Base-by-base conservation (phyloP, 192 early-diverging fungal species). In the Thamnidium elegans region DNA sequence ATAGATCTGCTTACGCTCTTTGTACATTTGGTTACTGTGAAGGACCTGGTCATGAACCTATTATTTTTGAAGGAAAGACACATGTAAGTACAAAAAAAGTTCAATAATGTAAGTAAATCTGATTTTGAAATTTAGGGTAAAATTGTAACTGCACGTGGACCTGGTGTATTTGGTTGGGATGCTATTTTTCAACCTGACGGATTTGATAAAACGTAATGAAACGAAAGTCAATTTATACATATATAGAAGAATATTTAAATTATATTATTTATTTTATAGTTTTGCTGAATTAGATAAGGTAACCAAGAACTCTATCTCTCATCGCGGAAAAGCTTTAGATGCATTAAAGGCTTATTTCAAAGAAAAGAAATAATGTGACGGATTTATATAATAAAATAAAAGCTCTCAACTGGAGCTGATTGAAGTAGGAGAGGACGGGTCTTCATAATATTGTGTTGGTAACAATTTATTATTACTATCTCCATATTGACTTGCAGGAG, bases 131-230 rank as follows among this genome's bases (percentile, higher is more conserved):
- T 32, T 47, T 36, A 15, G 77, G 97, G 97, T 7, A 82, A 66
- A 7, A 97, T 99, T 68, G 97, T 99, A 0, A 79, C 76, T 51
- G 80, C 94, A 9, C 83, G 92, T 43, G 97, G 97, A 0, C 89
- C 92, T 9, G 68, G 72, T 10, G 72, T 77, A 53, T 99, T 99
- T 80, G 97, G 97, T 10, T 99, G 97, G 97, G 95, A 99, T 83
- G 89, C 95, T 7, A 80, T 96, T 34, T 99, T 99, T 72, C 73
- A 92, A 79, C 97, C 97, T 13, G 84, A 88, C 56, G 90, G 89
- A 30, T 80, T 74, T 47, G 72, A 76, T 51, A 62, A 84, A 62
- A 91, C 91, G 59, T 89, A 66, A 50, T 63, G 63, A 20, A 47
- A 26, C 15, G 26, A 26, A 26, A 48, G 8, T 42, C 30, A 44